These are phyloP conservation scores for Carallia brachiata DNA, from an alignment of 345 rosid genomes.

Conservation along the genomic window DNA sequence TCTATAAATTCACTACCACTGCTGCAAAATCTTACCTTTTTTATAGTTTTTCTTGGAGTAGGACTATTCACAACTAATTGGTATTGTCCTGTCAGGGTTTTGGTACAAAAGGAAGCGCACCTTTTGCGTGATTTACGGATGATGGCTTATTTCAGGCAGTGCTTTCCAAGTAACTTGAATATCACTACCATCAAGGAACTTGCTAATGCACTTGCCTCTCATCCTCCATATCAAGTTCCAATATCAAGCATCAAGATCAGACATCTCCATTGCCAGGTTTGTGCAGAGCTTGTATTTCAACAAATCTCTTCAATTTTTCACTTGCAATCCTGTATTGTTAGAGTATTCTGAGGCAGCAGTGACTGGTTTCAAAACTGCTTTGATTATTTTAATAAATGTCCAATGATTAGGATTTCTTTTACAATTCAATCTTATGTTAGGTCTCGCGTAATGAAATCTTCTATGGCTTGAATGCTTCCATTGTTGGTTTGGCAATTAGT, in stretches of 20 bases:
- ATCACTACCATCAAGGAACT: constrained; percentile 76
- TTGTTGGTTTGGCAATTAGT: constrained; percentile 86
- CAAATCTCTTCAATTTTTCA: too few species aligned
- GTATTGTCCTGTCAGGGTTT: constrained; percentile 40
- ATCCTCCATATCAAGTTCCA: constrained; percentile 86
- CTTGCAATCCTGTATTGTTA: not conserved
- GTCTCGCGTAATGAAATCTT: constrained; percentile 59
- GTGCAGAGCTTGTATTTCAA: constrained; percentile 13
- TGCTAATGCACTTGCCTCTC: constrained; percentile 76
- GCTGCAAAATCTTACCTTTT: not conserved
- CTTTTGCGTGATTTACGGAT: constrained; percentile 71
- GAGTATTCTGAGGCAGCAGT: not conserved
- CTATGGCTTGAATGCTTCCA: constrained; percentile 78
- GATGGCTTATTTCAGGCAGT: constrained; percentile 84
- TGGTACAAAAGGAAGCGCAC: constrained; percentile 61
- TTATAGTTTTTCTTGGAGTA: not conserved
- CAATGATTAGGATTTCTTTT: constrained; percentile 1
- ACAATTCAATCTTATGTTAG: constrained; percentile 39
- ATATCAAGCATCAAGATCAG: constrained; percentile 62
- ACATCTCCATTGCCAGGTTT: constrained; percentile 84
- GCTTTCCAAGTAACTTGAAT: constrained; percentile 57
- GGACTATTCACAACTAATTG: not conserved
- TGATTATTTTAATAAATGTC: not conserved
- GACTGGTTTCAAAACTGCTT: constrained; percentile 2
- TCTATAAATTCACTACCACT: not conserved